Conservation (phyloP, 306 rosid species). For the Fagus crenata region DNA sequence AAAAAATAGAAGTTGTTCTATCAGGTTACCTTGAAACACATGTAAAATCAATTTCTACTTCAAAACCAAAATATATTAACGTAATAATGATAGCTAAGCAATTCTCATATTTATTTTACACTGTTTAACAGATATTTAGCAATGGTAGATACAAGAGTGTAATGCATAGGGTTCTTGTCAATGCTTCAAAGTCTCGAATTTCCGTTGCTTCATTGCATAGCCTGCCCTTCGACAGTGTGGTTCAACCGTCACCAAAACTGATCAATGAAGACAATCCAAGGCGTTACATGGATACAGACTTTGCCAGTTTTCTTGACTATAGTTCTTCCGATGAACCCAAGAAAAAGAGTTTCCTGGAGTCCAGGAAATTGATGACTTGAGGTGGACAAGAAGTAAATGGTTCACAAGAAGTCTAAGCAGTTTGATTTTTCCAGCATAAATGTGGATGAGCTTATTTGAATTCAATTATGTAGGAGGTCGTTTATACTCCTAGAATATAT, state of each 20-base stretch:
- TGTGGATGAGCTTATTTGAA: too few relatives aligned
- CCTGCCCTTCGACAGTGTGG: conserved; percentile 40
- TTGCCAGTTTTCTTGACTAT: conserved; percentile 54
- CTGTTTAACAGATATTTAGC: conserved; percentile 67
- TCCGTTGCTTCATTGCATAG: conserved; percentile 79
- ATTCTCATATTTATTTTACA: neutral
- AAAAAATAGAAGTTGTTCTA: too few relatives aligned
- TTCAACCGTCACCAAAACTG: conserved; percentile 66
- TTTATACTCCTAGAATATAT: too few relatives aligned
- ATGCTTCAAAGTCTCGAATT: conserved; percentile 41
- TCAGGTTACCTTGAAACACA: too few relatives aligned
- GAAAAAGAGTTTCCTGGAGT: conserved; percentile 63
- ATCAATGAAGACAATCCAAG: conserved; percentile 58
- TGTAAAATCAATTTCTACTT: too few relatives aligned
- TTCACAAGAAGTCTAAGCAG: neutral
- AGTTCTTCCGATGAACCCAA: conserved; percentile 53
- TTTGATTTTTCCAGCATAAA: neutral
- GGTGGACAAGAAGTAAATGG: neutral
- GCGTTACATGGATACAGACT: conserved; percentile 67
- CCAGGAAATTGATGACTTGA: conserved; percentile 60
- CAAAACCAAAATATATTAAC: too few relatives aligned
- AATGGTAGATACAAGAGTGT: conserved; percentile 89
- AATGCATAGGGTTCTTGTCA: conserved; percentile 73
- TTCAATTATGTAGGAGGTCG: too few relatives aligned
- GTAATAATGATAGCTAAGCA: neutral